A percentile compares a stretch with the other conserved stretches of the same genome.
These are phyloP conservation scores for Globisporangium megalacanthum DNA, from an alignment of 352 stramenopile species.

Conservation along the genomic window DNA sequence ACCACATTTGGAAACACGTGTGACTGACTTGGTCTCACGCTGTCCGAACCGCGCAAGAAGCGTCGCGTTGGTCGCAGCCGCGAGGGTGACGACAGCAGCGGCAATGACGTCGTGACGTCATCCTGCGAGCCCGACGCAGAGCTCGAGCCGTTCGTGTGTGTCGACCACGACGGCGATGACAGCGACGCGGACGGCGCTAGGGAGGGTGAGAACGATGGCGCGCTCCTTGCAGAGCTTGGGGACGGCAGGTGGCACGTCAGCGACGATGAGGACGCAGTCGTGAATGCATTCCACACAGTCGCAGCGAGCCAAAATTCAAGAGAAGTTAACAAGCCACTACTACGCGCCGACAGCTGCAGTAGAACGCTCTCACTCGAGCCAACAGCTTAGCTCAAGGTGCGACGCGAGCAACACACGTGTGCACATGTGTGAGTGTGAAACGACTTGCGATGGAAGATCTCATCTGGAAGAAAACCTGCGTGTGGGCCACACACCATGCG, in stretches of 20 bases:
- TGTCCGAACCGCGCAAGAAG: no score
- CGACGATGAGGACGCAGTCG: slow-evolving; percentile 20
- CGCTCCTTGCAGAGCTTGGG: slow-evolving; percentile 32
- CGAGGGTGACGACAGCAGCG: no score
- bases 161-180: slow-evolving; percentile 16
- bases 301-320: slow-evolving; percentile 15
- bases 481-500: no score
- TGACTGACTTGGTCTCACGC: no score
- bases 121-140: slow-evolving; percentile 4
- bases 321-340: slow-evolving; percentile 17
- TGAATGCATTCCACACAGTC: slow-evolving; percentile 4
- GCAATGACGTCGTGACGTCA: no score
- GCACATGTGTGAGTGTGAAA: no score
- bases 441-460: no score
- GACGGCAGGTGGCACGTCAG: slow-evolving; percentile 20
- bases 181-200: slow-evolving; percentile 16
- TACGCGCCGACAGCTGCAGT: slow-evolving; percentile 18
- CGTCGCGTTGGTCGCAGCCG: no score
- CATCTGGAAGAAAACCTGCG: no score
- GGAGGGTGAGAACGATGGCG: slow-evolving; percentile 25
- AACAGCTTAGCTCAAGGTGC: background rate
- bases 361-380: slow-evolving; percentile 12
- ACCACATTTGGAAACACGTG: no score
- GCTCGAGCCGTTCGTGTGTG: slow-evolving; percentile 25
- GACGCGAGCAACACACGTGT: background rate